These are phyloP conservation scores for Aureobasidium namibiae DNA, from an alignment of 2,329 filamentous ascomycete genomes.

Conservation along the genomic window DNA sequence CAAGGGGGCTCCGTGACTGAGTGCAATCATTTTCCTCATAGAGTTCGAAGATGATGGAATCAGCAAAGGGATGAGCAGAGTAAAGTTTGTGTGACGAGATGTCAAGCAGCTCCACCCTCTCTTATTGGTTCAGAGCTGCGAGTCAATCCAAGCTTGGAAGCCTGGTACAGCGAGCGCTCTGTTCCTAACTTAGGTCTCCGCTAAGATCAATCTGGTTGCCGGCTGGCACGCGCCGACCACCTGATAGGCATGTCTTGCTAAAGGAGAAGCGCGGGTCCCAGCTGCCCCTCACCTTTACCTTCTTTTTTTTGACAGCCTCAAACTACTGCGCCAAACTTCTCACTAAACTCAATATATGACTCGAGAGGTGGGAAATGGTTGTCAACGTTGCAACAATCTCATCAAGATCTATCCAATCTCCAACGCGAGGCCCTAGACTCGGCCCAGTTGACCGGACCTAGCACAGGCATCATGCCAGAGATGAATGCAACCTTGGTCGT, in stretches of 20 bases:
- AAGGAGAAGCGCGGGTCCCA: slow-evolving; percentile 11
- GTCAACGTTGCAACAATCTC: slow-evolving; percentile 5
- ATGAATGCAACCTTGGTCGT: not conserved
- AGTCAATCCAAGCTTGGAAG: not conserved
- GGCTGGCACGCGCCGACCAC: slow-evolving; percentile 8
- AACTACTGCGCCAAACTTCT: slow-evolving; percentile 11
- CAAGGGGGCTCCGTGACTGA: not conserved
- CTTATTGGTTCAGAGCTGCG: not conserved
- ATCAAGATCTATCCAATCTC: not conserved
- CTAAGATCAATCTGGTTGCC: slow-evolving; percentile 8
- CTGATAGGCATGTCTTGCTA: slow-evolving; percentile 7
- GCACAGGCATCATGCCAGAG: not conserved
- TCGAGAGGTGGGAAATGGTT: not conserved
- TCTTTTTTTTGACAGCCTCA: slow-evolving; percentile 12
- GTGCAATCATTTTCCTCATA: not conserved
- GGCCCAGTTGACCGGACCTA: not conserved
- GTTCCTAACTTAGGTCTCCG: slow-evolving; percentile 7
- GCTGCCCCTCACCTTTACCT: slow-evolving; percentile 11
- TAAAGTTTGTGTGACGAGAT: slow-evolving; percentile 5
- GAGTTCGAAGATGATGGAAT: not conserved
- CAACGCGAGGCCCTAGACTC: not conserved
- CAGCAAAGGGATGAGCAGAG: not conserved
- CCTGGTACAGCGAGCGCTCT: slow-evolving; percentile 5
- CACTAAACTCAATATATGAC: slow-evolving; percentile 10
- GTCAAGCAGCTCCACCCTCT: slow-evolving; percentile 16